Conservation (phyloP, 768 basidiomycete species). For the Boletus sp. region DNA sequence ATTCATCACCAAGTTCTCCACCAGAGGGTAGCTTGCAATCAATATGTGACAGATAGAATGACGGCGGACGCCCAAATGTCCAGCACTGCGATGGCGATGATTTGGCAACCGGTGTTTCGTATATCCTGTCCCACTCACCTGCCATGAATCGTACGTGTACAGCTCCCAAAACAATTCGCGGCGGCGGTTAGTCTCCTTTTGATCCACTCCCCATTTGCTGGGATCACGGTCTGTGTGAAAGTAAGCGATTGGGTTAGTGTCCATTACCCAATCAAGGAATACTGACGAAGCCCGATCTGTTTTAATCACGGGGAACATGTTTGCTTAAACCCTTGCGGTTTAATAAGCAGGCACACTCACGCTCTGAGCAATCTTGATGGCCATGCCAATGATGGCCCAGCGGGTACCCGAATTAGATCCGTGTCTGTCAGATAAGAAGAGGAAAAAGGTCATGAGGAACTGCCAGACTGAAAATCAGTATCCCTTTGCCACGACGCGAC, state of each 20-base stretch:
- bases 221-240: constrained; percentile 57
- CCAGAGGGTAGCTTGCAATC: constrained; percentile 60
- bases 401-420: constrained; percentile 61
- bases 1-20: constrained; percentile 50
- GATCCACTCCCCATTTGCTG: constrained; percentile 60
- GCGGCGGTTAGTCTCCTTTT: constrained; percentile 55
- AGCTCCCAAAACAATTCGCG: constrained; percentile 68
- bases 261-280: not conserved
- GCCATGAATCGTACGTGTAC: constrained; percentile 37
- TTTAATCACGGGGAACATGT: constrained; percentile 4
- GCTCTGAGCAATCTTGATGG: constrained; percentile 67
- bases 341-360: constrained; percentile 40
- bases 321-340: not conserved
- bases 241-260: constrained; percentile 4
- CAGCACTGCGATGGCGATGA: constrained; percentile 47
- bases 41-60: constrained; percentile 62
- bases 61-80: constrained; percentile 68
- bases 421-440: constrained; percentile 66
- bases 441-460: constrained; percentile 70
- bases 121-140: constrained; percentile 20
- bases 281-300: constrained; percentile 70
- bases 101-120: constrained; percentile 26
- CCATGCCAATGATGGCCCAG: constrained; percentile 67
- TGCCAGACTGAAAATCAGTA: constrained; percentile 27
- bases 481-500: constrained; percentile 27